Evolutionary conservation across 225 moss, liverwort and hornwort genomes (phyloP).

Genomic region (Polytrichum formosum): DNA sequence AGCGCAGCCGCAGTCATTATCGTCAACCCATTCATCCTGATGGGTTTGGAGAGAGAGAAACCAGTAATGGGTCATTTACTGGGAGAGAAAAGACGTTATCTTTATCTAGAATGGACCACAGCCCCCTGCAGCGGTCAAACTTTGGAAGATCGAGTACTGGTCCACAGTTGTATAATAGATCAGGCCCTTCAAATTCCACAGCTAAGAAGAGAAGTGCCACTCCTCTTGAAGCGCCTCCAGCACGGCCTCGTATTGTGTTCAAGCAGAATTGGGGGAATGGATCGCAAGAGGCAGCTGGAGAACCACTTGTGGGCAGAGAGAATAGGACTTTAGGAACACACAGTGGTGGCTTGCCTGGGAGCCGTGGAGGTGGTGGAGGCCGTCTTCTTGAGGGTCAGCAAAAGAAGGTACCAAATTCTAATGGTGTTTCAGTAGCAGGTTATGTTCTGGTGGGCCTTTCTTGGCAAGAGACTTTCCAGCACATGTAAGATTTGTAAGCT

Average conservation of each 20-base stretch:
- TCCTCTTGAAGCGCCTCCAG: slow-evolving; percentile 51
- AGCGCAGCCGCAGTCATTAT: slow-evolving; percentile 81
- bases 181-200: slow-evolving; percentile 63
- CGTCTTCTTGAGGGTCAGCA: slow-evolving; percentile 84
- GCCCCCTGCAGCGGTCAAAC: slow-evolving; percentile 47
- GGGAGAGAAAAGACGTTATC: slow-evolving; percentile 35
- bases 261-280: slow-evolving; percentile 85
- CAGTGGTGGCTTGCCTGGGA: slow-evolving; percentile 53
- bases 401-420: slow-evolving; percentile 37
- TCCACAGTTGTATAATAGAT: slow-evolving; percentile 49
- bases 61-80: slow-evolving; percentile 45
- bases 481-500: too few species aligned
- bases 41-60: slow-evolving; percentile 57
- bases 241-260: slow-evolving; percentile 76
- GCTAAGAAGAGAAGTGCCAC: slow-evolving; percentile 58
- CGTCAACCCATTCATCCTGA: slow-evolving; percentile 64
- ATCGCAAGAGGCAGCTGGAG: slow-evolving; percentile 72
- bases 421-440: slow-evolving; percentile 1
- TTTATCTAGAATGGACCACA: slow-evolving; percentile 45
- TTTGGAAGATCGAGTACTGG: slow-evolving; percentile 45
- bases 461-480: not conserved
- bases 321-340: slow-evolving; percentile 37
- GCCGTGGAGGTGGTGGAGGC: slow-evolving; percentile 64
- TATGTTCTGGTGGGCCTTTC: not conserved
- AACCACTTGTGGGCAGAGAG: slow-evolving; percentile 41